Base-by-base conservation (phyloP, 176 grass and related monocot species). In the Alloteropsis semialata region DNA sequence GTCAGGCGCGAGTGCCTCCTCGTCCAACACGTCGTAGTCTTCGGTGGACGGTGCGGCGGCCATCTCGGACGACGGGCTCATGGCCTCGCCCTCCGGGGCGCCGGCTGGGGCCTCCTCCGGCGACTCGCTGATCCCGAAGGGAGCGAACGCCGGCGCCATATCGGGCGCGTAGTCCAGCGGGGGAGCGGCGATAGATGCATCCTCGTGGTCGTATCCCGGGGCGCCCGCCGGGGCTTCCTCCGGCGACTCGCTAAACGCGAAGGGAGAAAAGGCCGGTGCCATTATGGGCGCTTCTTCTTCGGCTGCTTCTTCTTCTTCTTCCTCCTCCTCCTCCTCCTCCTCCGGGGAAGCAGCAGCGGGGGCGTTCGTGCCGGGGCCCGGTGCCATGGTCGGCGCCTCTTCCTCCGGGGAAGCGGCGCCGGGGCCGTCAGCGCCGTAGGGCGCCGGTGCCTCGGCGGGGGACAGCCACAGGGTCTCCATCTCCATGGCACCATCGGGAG, bases 171-270 rank as follows among this genome's bases (percentile, higher is more conserved):
- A 4, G 2, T 74, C 24, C 7, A 17, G 18, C 45, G 50, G 74
- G 8, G 58, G 19, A 21, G 45, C 39, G 2, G 58, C 53, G 12
- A 55, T 28, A 13, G 33, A 17, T 1, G 58, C 15, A 5, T 1
- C 30, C 3, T 76, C 74, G 21, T 8, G 21, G 19, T 72, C n/a
- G n/a, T n/a, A n/a, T n/a, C n/a, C 75, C 24, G 81, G 87, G 12
- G 81, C 81, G 16, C 67, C 87, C 5, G 60, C 50, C 11, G 87
- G 75, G n/a, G 37, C 24, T 37, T 69, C 86, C 70, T 82, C 64
- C 45, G 66, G 56, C 27, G 77, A 60, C 57, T 65, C 80, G 79
- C 24, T 9, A n/a, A 13, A 51, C 72, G 7, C 10, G 3, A 3
- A 37, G 3, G 73, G 57, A 8, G 66, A 59, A 5, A 10, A 16